Evolutionary conservation across 2,329 filamentous ascomycete species (phyloP), one percentile per base, ranked within the genome.

Genomic region (Xylariales sp.): DNA sequence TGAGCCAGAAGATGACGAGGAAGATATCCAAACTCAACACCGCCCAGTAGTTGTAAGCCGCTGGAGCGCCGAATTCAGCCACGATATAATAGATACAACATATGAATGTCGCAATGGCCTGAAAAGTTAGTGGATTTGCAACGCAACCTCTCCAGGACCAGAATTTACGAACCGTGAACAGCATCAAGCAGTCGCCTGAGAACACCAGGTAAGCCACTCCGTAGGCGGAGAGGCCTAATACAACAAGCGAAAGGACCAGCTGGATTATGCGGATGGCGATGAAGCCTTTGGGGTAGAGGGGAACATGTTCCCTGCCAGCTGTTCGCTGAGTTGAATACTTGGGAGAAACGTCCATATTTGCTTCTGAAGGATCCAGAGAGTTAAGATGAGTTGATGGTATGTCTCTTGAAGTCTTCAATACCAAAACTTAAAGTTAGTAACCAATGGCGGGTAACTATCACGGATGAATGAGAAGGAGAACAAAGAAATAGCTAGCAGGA

Each of bases 21-120:
- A 71, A 63, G 15, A 71, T 63, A 44, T 79, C 74, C 25, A 78
- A 57, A 16, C 59, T 60, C 4, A 78, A 54, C 6, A 72, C 60
- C 18, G 69, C 69, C 66, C 71, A 76, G 55, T 72, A 72, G 54
- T 78, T 78, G 55, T 70, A 76, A 15, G 62, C 48, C 3, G 53
- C 53, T n/a, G 64, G 60, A 1, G 57, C 50, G 16, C 58, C 60
- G 25, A 58, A 61, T 29, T 64, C 57, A n/a, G 68, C 63, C 13
- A 69, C 55, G 10, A 75, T 51, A 35, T 66, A 57, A 57, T 76
- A 79, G 42, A 67, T 55, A 33, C 60, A 61, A 24, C 62, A 54
- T 40, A 70, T 57, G 13, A 78, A 33, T 5, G 69, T 71, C 20
- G 61, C 59, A 28, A 74, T 42, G 41, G 57, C 50, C 67, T 70